These are phyloP conservation scores for Penicillium manginii DNA, from an alignment of 495 filamentous ascomycete species.

Conservation along the genomic window DNA sequence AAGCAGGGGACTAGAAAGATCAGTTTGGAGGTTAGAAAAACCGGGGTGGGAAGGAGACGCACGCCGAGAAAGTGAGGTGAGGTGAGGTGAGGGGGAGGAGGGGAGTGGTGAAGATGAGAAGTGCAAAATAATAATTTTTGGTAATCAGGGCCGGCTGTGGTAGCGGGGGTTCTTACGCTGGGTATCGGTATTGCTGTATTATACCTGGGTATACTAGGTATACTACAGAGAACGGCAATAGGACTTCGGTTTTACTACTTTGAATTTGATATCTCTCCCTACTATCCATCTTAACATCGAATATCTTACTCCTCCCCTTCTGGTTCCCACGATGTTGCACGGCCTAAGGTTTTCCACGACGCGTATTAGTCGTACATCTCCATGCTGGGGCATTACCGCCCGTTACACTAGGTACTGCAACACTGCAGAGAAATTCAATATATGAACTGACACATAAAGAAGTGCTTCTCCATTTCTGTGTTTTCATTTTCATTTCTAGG, in stretches of 20 bases:
- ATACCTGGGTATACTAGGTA: not conserved
- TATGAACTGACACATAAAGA: no score
- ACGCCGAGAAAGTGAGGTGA: conserved; percentile 18
- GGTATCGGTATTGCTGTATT: not conserved
- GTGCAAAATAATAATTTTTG: conserved; percentile 31
- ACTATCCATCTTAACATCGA: not conserved
- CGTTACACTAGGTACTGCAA: conserved; percentile 5
- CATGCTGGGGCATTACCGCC: conserved; percentile 2
- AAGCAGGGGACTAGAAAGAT: conserved; percentile 1
- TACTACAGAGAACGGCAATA: no score
- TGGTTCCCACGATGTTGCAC: not conserved
- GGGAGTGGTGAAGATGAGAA: conserved; percentile 26
- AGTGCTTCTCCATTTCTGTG: no score
- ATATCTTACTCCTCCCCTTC: not conserved
- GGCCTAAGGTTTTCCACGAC: not conserved
- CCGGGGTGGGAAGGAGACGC: conserved; percentile 14
- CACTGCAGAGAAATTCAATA: not conserved
- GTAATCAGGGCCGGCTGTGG: conserved; percentile 26
- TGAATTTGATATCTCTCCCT: no score
- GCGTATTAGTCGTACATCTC: conserved; percentile 4
- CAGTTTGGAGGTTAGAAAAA: conserved; percentile 7
- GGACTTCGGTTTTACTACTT: no score
- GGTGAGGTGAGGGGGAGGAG: conserved; percentile 27
- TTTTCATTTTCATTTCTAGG: no score
- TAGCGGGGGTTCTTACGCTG: conserved; percentile 21